phyloP scores from a whole-genome alignment of 176 grass and related monocot species.

The Elymus sibiricus region DNA sequence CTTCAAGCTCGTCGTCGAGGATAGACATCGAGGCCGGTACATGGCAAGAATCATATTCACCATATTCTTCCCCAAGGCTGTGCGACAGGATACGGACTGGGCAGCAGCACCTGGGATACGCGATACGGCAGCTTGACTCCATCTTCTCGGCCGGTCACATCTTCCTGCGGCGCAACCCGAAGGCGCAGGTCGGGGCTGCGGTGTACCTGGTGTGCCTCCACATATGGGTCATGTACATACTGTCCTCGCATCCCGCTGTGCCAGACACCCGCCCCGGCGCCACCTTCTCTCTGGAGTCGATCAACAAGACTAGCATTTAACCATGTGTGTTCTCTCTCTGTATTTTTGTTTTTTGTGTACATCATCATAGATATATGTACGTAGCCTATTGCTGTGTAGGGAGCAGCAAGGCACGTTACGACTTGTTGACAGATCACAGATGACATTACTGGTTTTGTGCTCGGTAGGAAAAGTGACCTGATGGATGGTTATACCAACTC shows the following conservation, averaged over 20 bases:
- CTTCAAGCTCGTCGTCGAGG: constrained; percentile 30
- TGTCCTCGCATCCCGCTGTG: constrained; percentile 47
- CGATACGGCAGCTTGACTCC: constrained; percentile 74
- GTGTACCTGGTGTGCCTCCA: constrained; percentile 73
- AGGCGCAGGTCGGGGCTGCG: constrained; percentile 50
- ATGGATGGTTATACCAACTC: no score
- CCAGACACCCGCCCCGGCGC: constrained; percentile 42
- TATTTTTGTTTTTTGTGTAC: background rate
- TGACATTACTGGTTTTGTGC: no score
- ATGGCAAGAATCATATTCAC: constrained; percentile 34
- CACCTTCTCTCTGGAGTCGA: constrained; percentile 47
- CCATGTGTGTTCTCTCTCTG: background rate
- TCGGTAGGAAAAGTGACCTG: no score
- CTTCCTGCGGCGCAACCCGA: constrained; percentile 66
- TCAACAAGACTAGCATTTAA: constrained; percentile 48
- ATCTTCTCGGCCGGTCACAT: constrained; percentile 75
- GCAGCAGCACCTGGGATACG: constrained; percentile 53
- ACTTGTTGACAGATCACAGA: no score
- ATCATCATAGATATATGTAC: background rate
- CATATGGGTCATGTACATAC: constrained; percentile 85
- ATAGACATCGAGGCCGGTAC: constrained; percentile 66
- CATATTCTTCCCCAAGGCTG: constrained; percentile 39
- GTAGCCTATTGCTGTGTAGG: background rate
- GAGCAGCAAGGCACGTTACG: background rate
- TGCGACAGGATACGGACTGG: constrained; percentile 49